Base-by-base conservation (phyloP, 257 asterid genomes). In the Lithospermum erythrorhizon region DNA sequence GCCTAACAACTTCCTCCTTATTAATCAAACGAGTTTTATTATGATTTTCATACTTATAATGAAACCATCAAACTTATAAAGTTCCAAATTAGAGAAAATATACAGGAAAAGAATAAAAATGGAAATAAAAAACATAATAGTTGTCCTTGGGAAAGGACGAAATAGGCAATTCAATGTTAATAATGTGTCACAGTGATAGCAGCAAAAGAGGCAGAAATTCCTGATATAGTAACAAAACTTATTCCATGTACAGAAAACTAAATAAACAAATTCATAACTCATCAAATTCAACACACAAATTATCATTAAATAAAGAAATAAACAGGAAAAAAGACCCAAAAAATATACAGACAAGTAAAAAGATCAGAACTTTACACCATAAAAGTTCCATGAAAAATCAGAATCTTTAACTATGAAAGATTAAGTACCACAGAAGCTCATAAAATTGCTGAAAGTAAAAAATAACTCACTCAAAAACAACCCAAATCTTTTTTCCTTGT, bases 81-180 rank as follows among this genome's bases (percentile, higher is more conserved):
- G 56, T 57, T 45, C 10, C 5, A 27, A 58, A 24, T 22, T 30
- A 21, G 51, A 61, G 67, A 52, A 74, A 76, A 75, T 57, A 54
- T 21, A 29, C 58, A 65, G 67, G 6, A 63, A 60, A 3, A 54
- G 57, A 71, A 49, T 48, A 52, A 65, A 66, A 67, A 68, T 59
- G 62, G 59, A 41, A 54, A 55, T 58, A 55, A 61, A 58, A 53
- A 11, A 41, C 11, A 2, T 41, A 5, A 14, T 1, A 41, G 17
- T 41, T 41, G 49, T 41, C 49, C 49, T 11, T 41, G 49, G 17
- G 45, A 22, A 68, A 73, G 81, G 80, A 76, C 77, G 69, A 76
- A 80, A 70, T 59, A 70, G 74, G 79, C 72, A 82, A 78, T 80
- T 80, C 67, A 67, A 74, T 71, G 70, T 62, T 70, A 66, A 62